A percentile compares a stretch with the other conserved stretches of the same genome.
Evolutionary conservation across 192 early-diverging fungal species (phyloP).

Genomic region (Dissophora globulifera): DNA sequence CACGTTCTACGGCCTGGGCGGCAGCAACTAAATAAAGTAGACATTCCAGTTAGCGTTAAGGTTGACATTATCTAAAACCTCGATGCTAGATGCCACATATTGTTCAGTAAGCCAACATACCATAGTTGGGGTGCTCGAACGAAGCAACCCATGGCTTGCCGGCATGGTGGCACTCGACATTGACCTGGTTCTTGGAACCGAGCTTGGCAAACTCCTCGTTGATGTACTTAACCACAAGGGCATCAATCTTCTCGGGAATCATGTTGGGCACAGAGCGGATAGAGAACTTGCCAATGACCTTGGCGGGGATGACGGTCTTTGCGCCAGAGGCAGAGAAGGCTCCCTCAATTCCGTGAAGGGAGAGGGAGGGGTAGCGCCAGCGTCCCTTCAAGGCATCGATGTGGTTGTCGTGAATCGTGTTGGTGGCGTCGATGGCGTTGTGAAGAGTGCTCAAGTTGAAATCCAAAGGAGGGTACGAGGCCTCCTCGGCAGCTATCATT

Average conservation of each 20-base stretch:
- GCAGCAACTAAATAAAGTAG: constrained; percentile 73
- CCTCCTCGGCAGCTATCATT: constrained; percentile 79
- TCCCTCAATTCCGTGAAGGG: constrained; percentile 97
- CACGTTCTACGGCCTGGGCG: constrained; percentile 87
- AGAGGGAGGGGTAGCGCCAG: constrained; percentile 96
- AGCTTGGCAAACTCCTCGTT: constrained; percentile 91
- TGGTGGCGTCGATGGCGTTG: constrained; percentile 76
- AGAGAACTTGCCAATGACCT: constrained; percentile 97
- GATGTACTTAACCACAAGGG: constrained; percentile 79
- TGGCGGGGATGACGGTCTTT: constrained; percentile 98
- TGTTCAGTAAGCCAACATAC: too few species aligned
- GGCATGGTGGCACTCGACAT: constrained; percentile 79
- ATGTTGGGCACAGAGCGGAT: constrained; percentile 96
- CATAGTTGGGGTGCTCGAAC: constrained; percentile 92
- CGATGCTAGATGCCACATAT: too few species aligned
- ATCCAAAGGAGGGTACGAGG: constrained; percentile 84
- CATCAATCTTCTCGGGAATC: constrained; percentile 82
- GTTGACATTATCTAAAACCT: too few species aligned
- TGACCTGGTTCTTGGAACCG: constrained; percentile 85
- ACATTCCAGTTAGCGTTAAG: neutral
- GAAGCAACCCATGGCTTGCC: constrained; percentile 94
- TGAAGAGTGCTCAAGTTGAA: constrained; percentile 87
- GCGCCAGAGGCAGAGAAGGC: constrained; percentile 92
- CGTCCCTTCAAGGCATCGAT: constrained; percentile 87
- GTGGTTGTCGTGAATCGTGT: constrained; percentile 81